Conservation (phyloP, 805 yeast species). For the Hanseniaspora mollemarum region DNA sequence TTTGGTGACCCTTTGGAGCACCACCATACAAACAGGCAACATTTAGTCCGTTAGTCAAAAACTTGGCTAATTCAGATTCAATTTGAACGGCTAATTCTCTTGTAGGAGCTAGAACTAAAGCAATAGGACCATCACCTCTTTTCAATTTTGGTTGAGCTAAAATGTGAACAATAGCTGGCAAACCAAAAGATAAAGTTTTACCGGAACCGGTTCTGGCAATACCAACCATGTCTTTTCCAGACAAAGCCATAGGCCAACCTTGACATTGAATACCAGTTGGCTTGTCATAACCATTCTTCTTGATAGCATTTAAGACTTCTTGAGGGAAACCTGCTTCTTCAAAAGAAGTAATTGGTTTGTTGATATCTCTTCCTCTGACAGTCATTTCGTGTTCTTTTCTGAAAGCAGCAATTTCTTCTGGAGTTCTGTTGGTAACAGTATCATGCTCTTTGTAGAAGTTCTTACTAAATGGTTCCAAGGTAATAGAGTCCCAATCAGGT, state of each 20-base stretch:
- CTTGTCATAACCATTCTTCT: constrained; percentile 79
- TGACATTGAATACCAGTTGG: constrained; percentile 98
- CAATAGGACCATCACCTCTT: constrained; percentile 97
- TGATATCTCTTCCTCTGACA: constrained; percentile 69
- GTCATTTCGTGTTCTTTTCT: constrained; percentile 82
- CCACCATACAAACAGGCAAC: constrained; percentile 98
- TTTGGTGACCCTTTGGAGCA: constrained; percentile 96
- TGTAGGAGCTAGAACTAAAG: constrained; percentile 90
- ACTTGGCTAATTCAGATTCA: constrained; percentile 90
- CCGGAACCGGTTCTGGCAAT: constrained; percentile 99
- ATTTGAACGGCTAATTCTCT: constrained; percentile 98
- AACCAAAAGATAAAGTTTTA: constrained; percentile 91
- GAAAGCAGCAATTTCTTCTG: constrained; percentile 59
- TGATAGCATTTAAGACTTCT: constrained; percentile 79
- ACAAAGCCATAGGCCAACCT: constrained; percentile 99
- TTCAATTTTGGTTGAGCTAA: constrained; percentile 91
- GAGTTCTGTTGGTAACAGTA: constrained; percentile 61
- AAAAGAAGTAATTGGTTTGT: constrained; percentile 83
- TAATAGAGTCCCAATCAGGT: constrained; percentile 64
- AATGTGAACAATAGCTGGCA: constrained; percentile 94
- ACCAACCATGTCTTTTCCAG: constrained; percentile 99
- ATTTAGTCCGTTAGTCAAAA: constrained; percentile 81
- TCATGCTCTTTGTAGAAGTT: constrained; percentile 86
- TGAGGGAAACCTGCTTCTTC: constrained; percentile 98
- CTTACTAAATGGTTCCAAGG: constrained; percentile 83